Evolutionary conservation across 1,139 yeast species (phyloP), one percentile per base, ranked within the genome.

Genomic region (Pichia norvegensis): DNA sequence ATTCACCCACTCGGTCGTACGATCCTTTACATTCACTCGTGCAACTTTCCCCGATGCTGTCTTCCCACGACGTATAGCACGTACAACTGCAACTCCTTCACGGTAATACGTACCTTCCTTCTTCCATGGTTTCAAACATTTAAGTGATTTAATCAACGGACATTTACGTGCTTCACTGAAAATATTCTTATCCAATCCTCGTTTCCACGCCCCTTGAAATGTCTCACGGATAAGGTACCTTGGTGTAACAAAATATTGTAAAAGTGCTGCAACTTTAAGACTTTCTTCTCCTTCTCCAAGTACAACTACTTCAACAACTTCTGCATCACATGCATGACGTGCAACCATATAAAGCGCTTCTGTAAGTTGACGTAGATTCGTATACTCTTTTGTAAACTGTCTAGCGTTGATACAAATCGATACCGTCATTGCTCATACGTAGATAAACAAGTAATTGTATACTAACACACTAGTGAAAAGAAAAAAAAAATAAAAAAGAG

Each of bases 221-320:
- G 46, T 33, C 11, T 48, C 51, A n/a, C 40, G 39, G 22, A 82
- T 74, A 36, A 88, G 69, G 59, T 88, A 86, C 42, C 90, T 85
- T 1, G 97, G 97, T 0, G 97, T 88, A 16, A 88, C 78, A 57
- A 86, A 86, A 59, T 70, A 88, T 60, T 87, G 95, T 45, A 88
- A 67, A 44, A 88, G 68, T 2, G 82, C 72, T 1, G 19, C 46
- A 52, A 2, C 53, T 51, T 4, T 57, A 63, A 36, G 59, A 62
- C 17, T 17, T n/a, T 6, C 35, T 11, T 16, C 35, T 22, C 62
- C 65, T 36, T 56, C 65, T 45, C 68, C 55, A 6, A 75, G 65
- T 1, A 88, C 69, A 6, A 88, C 78, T 38, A 88, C 72, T 59
- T 88, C 97, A 2, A 77, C 76, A 2, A 85, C 85, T 46, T 78